Evolutionary conservation across 768 basidiomycete genomes (phyloP), one percentile per base, ranked within the genome.

Genomic region (Tulasnella sp.): DNA sequence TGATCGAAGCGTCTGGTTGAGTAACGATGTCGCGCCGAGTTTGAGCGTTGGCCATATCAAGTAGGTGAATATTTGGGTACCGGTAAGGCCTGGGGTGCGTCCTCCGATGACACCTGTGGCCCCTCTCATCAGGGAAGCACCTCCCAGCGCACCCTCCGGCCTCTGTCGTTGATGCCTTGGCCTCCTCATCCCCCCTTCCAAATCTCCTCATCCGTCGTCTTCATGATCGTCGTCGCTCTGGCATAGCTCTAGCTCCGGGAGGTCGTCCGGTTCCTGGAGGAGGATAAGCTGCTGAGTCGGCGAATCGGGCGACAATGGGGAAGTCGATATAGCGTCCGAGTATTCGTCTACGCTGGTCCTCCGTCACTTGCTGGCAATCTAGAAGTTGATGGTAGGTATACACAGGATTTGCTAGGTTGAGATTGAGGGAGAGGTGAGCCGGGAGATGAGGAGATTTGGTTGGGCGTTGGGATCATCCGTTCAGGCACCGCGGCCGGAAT

Each of bases 221-320:
- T 78, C 77, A 40, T 64, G 16, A 14, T 72, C 77, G 3, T 78
- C 77, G n/a, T 78, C 77, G 41, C 69, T 72, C 58, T 78, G 50
- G 60, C 77, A 78, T 0, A 78, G 58, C 22, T 78, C 77, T 34
- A 78, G 69, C 31, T 78, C 77, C 16, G 77, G 77, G 7, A 69
- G 37, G 44, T 78, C 77, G 18, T 78, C 77, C 40, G 58, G 48
- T 22, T 78, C 77, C 24, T 78, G 77, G 16, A 78, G 20, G 12
- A 78, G 44, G 37, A 78, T 64, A 31, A 78, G 64, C 31, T 69
- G 77, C 28, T 78, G 77, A 22, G 76, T 50, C 7, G 76, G 76
- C 16, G 76, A 77, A 31, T 34, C 34, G 50, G 77, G 77, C 60
- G 77, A 78, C 24, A 46, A n/a, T 50, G 76, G 48, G 6, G 75